A percentile compares a stretch with the other conserved stretches of the same genome.
These are phyloP conservation scores for Neurospora hispaniola DNA, from an alignment of 495 filamentous ascomycete species.

Conservation along the genomic window DNA sequence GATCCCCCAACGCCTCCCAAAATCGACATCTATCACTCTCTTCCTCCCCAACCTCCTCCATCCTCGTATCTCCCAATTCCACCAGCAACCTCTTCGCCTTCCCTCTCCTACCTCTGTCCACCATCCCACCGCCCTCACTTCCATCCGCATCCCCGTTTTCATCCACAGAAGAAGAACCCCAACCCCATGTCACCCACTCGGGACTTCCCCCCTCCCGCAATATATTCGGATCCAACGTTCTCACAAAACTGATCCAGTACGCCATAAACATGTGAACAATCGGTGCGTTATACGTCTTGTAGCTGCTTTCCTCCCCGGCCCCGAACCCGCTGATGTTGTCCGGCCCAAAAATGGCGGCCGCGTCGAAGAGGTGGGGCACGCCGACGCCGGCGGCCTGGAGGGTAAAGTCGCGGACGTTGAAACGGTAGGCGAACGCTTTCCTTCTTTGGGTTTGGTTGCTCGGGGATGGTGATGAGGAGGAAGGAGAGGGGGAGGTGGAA, in stretches of 20 bases:
- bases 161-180: conserved; percentile 9
- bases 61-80: conserved; percentile 18
- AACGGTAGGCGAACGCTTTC: conserved; percentile 14
- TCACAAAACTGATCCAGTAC: conserved; percentile 34
- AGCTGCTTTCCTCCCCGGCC: conserved; percentile 12
- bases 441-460: neutral
- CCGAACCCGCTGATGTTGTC: conserved; percentile 13
- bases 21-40: conserved; percentile 14
- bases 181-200: conserved; percentile 19
- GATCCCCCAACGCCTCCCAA: conserved; percentile 28
- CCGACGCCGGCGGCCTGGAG: conserved; percentile 10
- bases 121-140: neutral
- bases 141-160: neutral
- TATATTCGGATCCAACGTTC: conserved; percentile 25
- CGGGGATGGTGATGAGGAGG: too few relatives aligned
- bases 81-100: conserved; percentile 11
- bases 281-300: conserved; percentile 24
- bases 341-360: conserved; percentile 34
- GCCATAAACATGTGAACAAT: conserved; percentile 29
- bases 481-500: neutral
- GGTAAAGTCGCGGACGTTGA: conserved; percentile 16
- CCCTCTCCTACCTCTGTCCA: conserved; percentile 22
- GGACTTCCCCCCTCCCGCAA: conserved; percentile 13
- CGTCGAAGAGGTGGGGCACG: conserved; percentile 23
- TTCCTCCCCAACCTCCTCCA: conserved; percentile 12